phyloP scores from a whole-genome alignment of 139 green algal genomes.

The Nannochloris sp. region DNA sequence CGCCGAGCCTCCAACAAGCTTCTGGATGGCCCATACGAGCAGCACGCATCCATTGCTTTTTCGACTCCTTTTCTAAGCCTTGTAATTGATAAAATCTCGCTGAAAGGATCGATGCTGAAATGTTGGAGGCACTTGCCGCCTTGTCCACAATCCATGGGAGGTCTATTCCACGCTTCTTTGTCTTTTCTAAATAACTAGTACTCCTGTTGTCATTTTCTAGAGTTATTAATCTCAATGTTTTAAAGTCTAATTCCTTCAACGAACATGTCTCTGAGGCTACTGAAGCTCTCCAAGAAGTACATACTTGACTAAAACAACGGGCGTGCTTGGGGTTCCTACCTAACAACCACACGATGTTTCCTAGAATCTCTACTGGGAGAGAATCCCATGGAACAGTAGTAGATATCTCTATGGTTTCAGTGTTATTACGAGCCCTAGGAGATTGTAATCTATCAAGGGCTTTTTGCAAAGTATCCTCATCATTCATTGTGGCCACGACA shows the following conservation, averaged over 20 bases:
- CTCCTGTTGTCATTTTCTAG: background rate
- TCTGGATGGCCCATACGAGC: conserved; percentile 4
- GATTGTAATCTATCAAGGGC: no score
- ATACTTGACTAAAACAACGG: no score
- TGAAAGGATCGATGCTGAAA: no score
- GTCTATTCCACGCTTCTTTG: background rate
- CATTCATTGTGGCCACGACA: no score
- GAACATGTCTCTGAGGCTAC: background rate
- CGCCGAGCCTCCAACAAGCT: background rate
- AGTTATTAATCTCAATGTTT: background rate
- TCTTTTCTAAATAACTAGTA: background rate
- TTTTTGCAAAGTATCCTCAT: no score
- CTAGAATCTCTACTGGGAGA: no score
- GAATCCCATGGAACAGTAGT: no score
- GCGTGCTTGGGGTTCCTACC: no score
- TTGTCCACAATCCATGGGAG: background rate
- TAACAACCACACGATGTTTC: no score
- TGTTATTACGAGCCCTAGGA: no score
- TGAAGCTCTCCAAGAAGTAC: no score
- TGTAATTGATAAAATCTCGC: background rate
- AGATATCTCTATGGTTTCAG: no score
- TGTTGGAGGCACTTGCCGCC: background rate
- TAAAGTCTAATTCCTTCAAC: background rate
- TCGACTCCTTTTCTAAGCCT: background rate
- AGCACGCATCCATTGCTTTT: background rate